These are phyloP conservation scores for Amborella trichopoda DNA, from an alignment of 164 flowering plant genomes.

Conservation along the genomic window DNA sequence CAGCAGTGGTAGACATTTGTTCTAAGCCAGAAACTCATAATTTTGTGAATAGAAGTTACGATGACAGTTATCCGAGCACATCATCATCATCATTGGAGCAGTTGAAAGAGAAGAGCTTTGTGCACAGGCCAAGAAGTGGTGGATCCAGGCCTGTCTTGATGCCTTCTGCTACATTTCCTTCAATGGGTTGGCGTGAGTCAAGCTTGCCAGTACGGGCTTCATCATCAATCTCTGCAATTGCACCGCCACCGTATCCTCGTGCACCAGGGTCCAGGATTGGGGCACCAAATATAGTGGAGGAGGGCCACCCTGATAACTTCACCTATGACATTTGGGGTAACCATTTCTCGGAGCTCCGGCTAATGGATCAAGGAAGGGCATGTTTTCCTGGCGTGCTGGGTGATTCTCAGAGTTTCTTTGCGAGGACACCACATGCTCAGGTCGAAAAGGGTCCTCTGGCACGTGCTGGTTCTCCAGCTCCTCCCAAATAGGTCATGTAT, in stretches of 20 bases:
- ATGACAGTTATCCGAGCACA: conserved; percentile 6
- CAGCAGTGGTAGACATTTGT: conserved; percentile 6
- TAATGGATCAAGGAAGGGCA: conserved; percentile 17
- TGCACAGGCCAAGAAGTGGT: conserved; percentile 10
- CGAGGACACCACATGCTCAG: conserved; percentile 50
- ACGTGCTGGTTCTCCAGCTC: conserved; percentile 10
- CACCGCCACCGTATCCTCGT: conserved; percentile 54
- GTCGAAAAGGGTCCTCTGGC: conserved; percentile 24
- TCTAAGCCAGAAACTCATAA: conserved; percentile 7
- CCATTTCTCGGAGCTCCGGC: conserved; percentile 45
- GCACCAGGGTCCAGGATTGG: conserved; percentile 80
- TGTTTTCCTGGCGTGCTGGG: conserved; percentile 16
- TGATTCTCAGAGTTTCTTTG: conserved; percentile 64
- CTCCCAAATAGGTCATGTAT: conserved; percentile 8
- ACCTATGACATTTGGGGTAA: conserved; percentile 83
- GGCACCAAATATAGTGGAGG: conserved; percentile 13
- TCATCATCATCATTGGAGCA: background rate
- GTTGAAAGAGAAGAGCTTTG: background rate
- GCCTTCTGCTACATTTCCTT: conserved; percentile 63
- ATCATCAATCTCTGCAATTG: conserved; percentile 16
- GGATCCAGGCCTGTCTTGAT: conserved; percentile 27
- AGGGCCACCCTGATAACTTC: conserved; percentile 15
- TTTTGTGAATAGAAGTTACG: conserved; percentile 8
- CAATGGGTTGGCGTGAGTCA: conserved; percentile 10
- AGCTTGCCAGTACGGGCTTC: background rate